Evolutionary conservation across 2,329 filamentous ascomycete genomes (phyloP).

Genomic region (Leptographium flavum): DNA sequence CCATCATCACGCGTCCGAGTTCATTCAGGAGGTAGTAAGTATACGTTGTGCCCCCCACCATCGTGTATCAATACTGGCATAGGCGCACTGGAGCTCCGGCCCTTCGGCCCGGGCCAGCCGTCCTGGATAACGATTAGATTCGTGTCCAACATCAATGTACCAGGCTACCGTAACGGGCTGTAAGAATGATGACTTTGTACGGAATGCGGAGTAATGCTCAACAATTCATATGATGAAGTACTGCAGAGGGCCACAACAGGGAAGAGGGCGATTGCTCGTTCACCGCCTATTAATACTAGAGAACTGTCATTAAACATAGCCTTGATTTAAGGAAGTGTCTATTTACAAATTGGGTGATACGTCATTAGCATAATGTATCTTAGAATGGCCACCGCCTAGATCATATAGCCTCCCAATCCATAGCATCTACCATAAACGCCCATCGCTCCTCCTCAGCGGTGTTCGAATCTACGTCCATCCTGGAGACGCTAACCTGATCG

Average conservation of each 20-base stretch:
- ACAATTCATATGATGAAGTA: too few relatives aligned
- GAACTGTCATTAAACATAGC: too few relatives aligned
- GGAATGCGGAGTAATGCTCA: too few relatives aligned
- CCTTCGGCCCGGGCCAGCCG: constrained; percentile 7
- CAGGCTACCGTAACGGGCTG: too few relatives aligned
- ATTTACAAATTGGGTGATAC: too few relatives aligned
- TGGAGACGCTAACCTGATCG: constrained; percentile 3
- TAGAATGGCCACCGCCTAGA: not conserved
- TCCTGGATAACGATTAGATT: constrained; percentile 13
- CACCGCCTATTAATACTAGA: too few relatives aligned
- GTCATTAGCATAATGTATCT: too few relatives aligned
- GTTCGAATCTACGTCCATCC: constrained; percentile 11
- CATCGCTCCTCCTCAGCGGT: constrained; percentile 28
- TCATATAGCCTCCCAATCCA: constrained; percentile 12
- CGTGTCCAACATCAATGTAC: constrained; percentile 13
- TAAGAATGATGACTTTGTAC: too few relatives aligned
- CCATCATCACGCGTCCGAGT: constrained; percentile 35
- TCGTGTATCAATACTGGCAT: constrained; percentile 46
- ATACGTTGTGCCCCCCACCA: constrained; percentile 45
- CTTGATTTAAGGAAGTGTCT: too few relatives aligned
- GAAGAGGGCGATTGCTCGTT: too few relatives aligned
- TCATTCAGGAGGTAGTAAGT: constrained; percentile 38
- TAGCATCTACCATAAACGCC: constrained; percentile 44
- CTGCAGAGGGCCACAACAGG: too few relatives aligned
- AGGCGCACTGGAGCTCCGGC: constrained; percentile 2